Base-by-base conservation (phyloP, 768 basidiomycete species). In the Leccinum longicurvipes region DNA sequence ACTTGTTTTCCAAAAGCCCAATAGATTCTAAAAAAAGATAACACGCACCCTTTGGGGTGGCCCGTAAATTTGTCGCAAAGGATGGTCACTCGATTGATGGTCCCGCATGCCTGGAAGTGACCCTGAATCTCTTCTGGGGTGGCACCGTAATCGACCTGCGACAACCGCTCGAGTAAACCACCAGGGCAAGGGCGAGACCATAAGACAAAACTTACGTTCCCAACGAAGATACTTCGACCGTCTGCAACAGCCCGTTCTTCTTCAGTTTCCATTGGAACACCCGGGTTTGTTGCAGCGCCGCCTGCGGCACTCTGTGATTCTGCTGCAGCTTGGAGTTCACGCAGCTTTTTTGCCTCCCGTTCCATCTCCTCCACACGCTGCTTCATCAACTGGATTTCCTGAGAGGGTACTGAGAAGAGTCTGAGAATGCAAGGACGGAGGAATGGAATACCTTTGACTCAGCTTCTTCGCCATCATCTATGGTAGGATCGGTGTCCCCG, bases 21-120 rank as follows among this genome's bases (percentile, higher is more conserved):
- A 39, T 15, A 57, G 52, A n/a, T 25, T 25, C 28, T 5, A 47
- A 25, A 69, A 54, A 55, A 24, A 49, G 50, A 48, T 19, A n/a
- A 41, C 58, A 58, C 67, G 29, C 61, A 94, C 94, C 97, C 97
- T 84, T 98, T 98, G 47, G 97, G 96, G 76, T 98, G 95, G 47
- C 97, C 97, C 23, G 96, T 98, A 74, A 96, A 98, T 77, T 98
- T 98, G 82, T 99, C 97, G 73, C 96, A 98, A 27, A 99, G 85
- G 67, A 99, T 99, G 1, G 97, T 99, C 42, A 99, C 94, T 64
- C 97, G 85, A 76, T 99, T 99, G 74, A 99, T 99, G 15, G 91
- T 93, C 6, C 97, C 97, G 68, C 95, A 98, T 15, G 95, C 87
- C 70, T 94, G 91, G 76, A 99, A 99, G 72, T 98, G 96, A 17